phyloP scores from a whole-genome alignment of 1,284 basidiomycete genomes.

The Trichosporon coremiiforme region DNA sequence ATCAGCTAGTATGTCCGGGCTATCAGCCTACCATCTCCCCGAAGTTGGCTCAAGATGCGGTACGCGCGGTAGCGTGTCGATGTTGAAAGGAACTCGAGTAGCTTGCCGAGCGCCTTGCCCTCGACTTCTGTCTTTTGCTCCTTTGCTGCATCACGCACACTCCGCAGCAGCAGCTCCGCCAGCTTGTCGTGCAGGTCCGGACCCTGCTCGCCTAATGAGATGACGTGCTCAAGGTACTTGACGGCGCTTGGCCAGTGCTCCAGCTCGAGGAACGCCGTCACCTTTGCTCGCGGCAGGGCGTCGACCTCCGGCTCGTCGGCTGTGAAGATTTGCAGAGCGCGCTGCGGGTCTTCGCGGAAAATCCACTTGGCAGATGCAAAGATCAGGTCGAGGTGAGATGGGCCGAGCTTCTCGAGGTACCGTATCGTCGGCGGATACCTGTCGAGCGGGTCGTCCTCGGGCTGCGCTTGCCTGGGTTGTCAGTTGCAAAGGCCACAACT shows the following conservation, averaged over 20 bases:
- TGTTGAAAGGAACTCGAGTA: constrained; percentile 74
- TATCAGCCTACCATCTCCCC: constrained; percentile 66
- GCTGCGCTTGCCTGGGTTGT: constrained; percentile 68
- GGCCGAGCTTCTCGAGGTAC: constrained; percentile 88
- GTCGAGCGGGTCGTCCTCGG: constrained; percentile 75
- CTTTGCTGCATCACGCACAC: constrained; percentile 12
- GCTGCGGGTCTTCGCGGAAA: constrained; percentile 69
- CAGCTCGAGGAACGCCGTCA: constrained; percentile 75
- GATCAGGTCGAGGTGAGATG: constrained; percentile 74
- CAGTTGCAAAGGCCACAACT: background rate
- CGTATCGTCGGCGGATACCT: constrained; percentile 80
- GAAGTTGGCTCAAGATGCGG: constrained; percentile 73
- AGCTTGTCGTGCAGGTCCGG: constrained; percentile 81
- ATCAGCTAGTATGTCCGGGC: background rate
- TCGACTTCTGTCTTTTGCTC: constrained; percentile 63
- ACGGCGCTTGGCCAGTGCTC: constrained; percentile 70
- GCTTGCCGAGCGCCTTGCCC: constrained; percentile 56
- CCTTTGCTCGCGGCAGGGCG: constrained; percentile 69
- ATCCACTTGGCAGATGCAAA: constrained; percentile 83
- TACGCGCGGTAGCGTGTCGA: constrained; percentile 76
- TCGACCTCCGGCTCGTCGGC: constrained; percentile 81
- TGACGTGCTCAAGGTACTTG: constrained; percentile 84
- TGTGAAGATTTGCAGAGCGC: constrained; percentile 89
- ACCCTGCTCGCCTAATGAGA: constrained; percentile 71
- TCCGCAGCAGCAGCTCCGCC: constrained; percentile 73